Evolutionary conservation across 1,284 basidiomycete genomes (phyloP).

Genomic region (Stygiomarasmius scandens): DNA sequence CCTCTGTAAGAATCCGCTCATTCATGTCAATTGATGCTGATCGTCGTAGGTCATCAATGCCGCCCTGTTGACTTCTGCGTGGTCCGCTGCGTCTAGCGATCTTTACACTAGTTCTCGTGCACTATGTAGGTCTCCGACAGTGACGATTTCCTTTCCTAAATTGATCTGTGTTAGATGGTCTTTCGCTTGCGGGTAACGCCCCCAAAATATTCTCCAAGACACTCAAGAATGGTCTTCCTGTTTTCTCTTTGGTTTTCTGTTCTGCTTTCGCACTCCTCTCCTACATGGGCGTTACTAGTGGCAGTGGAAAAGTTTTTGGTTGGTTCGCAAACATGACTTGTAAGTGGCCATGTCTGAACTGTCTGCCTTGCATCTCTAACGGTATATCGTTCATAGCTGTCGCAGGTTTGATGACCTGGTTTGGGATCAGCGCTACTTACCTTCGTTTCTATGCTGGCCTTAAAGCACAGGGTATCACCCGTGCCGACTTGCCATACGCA

Average conservation of each 20-base stretch:
- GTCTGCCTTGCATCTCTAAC: constrained; percentile 42
- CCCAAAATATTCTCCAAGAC: constrained; percentile 75
- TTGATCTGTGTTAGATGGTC: constrained; percentile 54
- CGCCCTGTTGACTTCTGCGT: constrained; percentile 81
- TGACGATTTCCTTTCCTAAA: too few relatives aligned
- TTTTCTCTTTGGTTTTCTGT: constrained; percentile 68
- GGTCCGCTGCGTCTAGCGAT: constrained; percentile 85
- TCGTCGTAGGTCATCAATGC: constrained; percentile 85
- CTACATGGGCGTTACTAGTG: constrained; percentile 66
- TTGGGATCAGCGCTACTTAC: constrained; percentile 80
- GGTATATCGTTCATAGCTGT: constrained; percentile 20
- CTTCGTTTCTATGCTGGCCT: constrained; percentile 78
- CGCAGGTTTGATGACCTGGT: constrained; percentile 79
- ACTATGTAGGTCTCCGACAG: constrained; percentile 64
- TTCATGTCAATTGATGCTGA: too few relatives aligned
- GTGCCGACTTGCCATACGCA: neutral
- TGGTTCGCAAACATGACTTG: constrained; percentile 80
- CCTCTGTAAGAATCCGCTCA: too few relatives aligned
- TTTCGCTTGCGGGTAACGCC: constrained; percentile 77
- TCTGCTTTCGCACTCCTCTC: constrained; percentile 73
- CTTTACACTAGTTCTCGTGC: constrained; percentile 83
- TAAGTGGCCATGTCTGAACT: neutral
- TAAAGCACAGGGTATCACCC: constrained; percentile 24
- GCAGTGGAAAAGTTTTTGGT: constrained; percentile 70
- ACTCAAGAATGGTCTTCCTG: constrained; percentile 75